Evolutionary conservation across 192 early-diverging fungal species (phyloP), one percentile per base, ranked within the genome.

Genomic region (Umbelopsis vinacea): DNA sequence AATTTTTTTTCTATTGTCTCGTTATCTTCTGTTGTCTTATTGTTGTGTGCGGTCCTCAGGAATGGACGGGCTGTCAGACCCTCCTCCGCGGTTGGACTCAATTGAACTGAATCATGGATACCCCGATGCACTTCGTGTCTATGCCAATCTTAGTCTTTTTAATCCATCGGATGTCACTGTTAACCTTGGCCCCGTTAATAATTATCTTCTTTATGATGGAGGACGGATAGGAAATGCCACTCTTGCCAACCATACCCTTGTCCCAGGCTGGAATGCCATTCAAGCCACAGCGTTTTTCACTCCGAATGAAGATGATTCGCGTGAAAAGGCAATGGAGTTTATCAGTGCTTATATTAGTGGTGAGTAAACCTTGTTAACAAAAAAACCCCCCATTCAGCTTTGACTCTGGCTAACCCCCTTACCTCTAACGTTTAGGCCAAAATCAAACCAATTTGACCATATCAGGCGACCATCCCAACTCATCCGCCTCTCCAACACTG

Each of bases 111-210:
- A 67, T 12, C 55, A 69, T 17, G 79, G 79, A 23, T 68, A 67
- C 37, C 35, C 46, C 4, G 79, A 80, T 38, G 71, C 72, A 1
- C 21, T 80, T 22, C 66, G 67, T 46, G 52, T 72, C 2, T 2
- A 45, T 23, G 70, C 75, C 7, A 55, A 38, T 12, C 33, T 80
- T n/a, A 50, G 52, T 29, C 72, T 80, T 7, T 70, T 54, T 38
- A 80, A 73, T 38, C 79, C 79, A 14, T 76, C 79, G 14, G 74
- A 80, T 76, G 66, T 76, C 7, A 33, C 57, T 37, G 67, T 80
- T 15, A 67, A 71, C 22, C 50, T 80, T 4, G 79, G 79, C 26
- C 45, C 68, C 26, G 37, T 76, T 35, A 80, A 66, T 33, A 68
- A 73, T 46, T 26, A 66, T 2, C 35, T 80, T 11, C 23, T 74